Conservation (phyloP, 768 basidiomycete genomes). For the Coprinopsis strossmayeri region DNA sequence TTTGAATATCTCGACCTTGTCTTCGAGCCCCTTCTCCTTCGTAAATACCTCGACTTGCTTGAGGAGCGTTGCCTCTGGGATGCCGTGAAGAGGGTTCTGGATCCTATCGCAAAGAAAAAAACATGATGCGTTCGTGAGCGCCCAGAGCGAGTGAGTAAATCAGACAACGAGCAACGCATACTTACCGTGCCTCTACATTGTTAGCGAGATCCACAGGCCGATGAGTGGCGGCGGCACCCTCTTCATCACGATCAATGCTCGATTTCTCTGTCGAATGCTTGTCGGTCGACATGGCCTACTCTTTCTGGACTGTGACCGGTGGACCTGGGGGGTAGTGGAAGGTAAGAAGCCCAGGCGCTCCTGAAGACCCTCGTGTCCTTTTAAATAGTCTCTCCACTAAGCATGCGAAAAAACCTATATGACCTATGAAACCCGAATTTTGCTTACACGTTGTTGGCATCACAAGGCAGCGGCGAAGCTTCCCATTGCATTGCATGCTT, state of each 20-base stretch:
- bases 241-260: constrained; percentile 5
- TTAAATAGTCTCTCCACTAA: not conserved
- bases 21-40: constrained; percentile 37
- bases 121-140: not conserved
- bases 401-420: not conserved
- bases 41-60: constrained; percentile 58
- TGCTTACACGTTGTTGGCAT: not conserved
- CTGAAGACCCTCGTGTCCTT: not conserved
- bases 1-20: constrained; percentile 40
- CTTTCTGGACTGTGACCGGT: not conserved
- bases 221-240: constrained; percentile 5
- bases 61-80: constrained; percentile 54
- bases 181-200: constrained; percentile 37
- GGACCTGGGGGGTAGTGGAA: not conserved
- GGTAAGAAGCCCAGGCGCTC: not conserved
- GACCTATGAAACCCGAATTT: not conserved
- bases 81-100: constrained; percentile 44
- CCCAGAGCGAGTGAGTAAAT: not conserved
- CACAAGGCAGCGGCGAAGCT: not conserved
- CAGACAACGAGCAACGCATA: not conserved
- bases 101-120: constrained; percentile 24
- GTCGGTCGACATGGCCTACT: constrained; percentile 7
- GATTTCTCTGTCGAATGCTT: not conserved
- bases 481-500: not conserved
- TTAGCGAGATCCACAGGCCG: constrained; percentile 25